Percentiles rank a stretch among this genome's conserved stretches.
These are phyloP conservation scores for Parascedosporium putredinis DNA, from an alignment of 2,329 filamentous ascomycete species.

Conservation along the genomic window DNA sequence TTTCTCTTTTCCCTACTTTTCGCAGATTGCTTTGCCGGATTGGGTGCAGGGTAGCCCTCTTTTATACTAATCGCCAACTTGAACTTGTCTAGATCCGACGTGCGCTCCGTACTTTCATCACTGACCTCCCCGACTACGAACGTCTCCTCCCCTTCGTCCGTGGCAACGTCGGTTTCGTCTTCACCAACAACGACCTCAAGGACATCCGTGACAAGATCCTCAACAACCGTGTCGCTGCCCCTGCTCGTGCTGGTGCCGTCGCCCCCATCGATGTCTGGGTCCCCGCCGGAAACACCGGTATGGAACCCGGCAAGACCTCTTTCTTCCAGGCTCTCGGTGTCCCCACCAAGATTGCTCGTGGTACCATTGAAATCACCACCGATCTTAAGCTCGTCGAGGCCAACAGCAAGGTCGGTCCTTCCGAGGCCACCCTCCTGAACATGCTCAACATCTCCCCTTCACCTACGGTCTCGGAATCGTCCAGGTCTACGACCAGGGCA, in stretches of 20 bases:
- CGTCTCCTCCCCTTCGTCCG: slow-evolving; percentile 90
- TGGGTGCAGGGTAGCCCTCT: too few relatives aligned
- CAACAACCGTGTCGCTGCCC: slow-evolving; percentile 92
- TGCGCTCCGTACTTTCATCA: slow-evolving; percentile 89
- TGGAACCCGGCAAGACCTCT: slow-evolving; percentile 99
- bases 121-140: slow-evolving; percentile 93
- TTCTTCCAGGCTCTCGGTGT: slow-evolving; percentile 99
- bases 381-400: slow-evolving; percentile 97
- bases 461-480: slow-evolving; percentile 95
- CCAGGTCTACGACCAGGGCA: slow-evolving; percentile 97
- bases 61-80: too few relatives aligned
- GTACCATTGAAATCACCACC: slow-evolving; percentile 99
- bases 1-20: not conserved
- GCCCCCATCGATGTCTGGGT: slow-evolving; percentile 90
- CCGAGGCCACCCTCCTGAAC: slow-evolving; percentile 97
- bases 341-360: slow-evolving; percentile 99
- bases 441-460: slow-evolving; percentile 99
- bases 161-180: slow-evolving; percentile 99
- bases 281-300: slow-evolving; percentile 98
- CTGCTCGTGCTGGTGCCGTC: slow-evolving; percentile 93
- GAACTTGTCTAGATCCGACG: slow-evolving; percentile 61
- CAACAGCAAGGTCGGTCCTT: slow-evolving; percentile 89
- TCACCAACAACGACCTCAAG: slow-evolving; percentile 97
- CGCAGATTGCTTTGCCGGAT: too few relatives aligned
- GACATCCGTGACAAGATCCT: slow-evolving; percentile 86